Conservation (phyloP, 2,329 filamentous ascomycete species). For the Colletotrichum sp. region DNA sequence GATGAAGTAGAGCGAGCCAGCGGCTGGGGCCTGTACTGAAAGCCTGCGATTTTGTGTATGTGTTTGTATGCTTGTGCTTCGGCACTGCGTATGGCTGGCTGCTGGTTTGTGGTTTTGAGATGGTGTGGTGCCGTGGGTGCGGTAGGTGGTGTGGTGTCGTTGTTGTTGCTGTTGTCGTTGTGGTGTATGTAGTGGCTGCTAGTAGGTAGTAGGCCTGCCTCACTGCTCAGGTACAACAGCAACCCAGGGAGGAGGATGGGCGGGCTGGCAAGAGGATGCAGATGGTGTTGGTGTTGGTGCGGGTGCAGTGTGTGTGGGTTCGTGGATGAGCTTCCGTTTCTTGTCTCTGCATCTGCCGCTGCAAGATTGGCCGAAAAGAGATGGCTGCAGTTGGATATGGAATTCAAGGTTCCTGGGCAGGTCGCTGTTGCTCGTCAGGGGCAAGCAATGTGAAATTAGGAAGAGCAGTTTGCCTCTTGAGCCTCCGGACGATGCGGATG, state of each 20-base stretch:
- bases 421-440: neutral
- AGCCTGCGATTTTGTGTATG: neutral
- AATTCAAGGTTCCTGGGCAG: neutral
- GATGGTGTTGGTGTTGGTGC: neutral
- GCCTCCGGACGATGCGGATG: neutral
- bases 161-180: neutral
- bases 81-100: neutral
- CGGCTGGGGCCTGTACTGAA: neutral
- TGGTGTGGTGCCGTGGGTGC: neutral
- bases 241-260: neutral
- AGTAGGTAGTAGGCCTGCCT: neutral
- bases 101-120: neutral
- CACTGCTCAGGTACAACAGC: neutral
- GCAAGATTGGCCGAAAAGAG: slow-evolving; percentile 5
- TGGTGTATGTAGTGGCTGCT: neutral
- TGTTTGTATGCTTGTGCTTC: neutral
- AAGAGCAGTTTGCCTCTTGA: neutral
- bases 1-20: neutral
- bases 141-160: neutral
- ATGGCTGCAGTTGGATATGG: neutral
- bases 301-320: neutral
- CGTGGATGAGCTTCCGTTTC: neutral
- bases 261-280: neutral
- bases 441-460: neutral
- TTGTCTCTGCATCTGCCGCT: slow-evolving; percentile 13